A percentile compares a stretch with the other conserved stretches of the same genome.
phyloP scores from a whole-genome alignment of 2,329 filamentous ascomycete species.

The Aspergillus ruber region DNA sequence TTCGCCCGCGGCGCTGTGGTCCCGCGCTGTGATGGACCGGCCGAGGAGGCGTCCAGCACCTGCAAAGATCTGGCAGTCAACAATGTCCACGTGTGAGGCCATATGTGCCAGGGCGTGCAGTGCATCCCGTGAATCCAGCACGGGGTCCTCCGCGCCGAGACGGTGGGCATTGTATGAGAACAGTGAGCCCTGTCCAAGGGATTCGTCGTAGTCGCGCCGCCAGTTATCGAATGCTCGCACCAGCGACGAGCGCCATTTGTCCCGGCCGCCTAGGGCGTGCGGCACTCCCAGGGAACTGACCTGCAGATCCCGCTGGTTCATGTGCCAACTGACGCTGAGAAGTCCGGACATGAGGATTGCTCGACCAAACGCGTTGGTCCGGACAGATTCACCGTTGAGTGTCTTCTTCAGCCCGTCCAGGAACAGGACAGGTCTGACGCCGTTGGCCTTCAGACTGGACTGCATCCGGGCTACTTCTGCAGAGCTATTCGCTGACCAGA shows the following conservation, averaged over 20 bases:
- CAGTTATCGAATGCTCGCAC: slow-evolving; percentile 88
- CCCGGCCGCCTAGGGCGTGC: slow-evolving; percentile 73
- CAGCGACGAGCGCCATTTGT: slow-evolving; percentile 83
- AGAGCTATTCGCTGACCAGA: slow-evolving; percentile 87
- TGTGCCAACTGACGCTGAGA: slow-evolving; percentile 91
- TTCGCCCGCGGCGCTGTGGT: slow-evolving; percentile 70
- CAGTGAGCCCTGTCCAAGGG: slow-evolving; percentile 51
- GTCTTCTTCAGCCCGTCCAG: slow-evolving; percentile 86
- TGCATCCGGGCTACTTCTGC: slow-evolving; percentile 81
- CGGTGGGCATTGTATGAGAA: slow-evolving; percentile 18
- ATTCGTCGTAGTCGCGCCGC: slow-evolving; percentile 86
- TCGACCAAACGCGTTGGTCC: slow-evolving; percentile 87
- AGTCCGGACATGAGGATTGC: slow-evolving; percentile 91
- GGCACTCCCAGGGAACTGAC: slow-evolving; percentile 78
- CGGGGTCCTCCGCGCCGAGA: slow-evolving; percentile 55
- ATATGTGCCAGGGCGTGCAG: slow-evolving; percentile 93
- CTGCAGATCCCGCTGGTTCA: slow-evolving; percentile 93
- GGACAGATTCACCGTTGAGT: slow-evolving; percentile 74
- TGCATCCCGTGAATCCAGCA: slow-evolving; percentile 83
- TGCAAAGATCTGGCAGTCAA: slow-evolving; percentile 96
- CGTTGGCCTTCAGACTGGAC: slow-evolving; percentile 69
- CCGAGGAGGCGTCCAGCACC: slow-evolving; percentile 79
- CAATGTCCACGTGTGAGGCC: slow-evolving; percentile 94
- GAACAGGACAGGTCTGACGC: slow-evolving; percentile 78
- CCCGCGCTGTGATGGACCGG: slow-evolving; percentile 72